Evolutionary conservation across 164 flowering plant species (phyloP), one percentile per base, ranked within the genome.

Genomic region (Kingdonia uniflora): DNA sequence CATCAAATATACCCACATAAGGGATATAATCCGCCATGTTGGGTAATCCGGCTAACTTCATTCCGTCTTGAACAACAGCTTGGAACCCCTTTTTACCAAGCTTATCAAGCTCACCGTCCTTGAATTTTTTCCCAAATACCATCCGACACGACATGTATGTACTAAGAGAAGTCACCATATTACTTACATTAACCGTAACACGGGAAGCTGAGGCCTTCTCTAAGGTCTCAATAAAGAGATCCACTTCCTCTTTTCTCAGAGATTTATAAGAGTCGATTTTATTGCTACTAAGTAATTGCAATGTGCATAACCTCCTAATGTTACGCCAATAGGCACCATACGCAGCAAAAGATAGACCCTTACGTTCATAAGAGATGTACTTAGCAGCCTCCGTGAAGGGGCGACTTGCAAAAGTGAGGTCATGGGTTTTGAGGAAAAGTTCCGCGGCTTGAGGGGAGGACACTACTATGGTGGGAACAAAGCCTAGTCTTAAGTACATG

Each of bases 101-200:
- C 64, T 70, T 67, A 24, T 68, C 73, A 11, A 73, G 44, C 0
- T 71, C 74, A 50, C 67, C 40, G 24, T 73, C 72, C 20, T 12
- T 40, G 43, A 63, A 73, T 60, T 80, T 80, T 67, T 73, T 80
- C 20, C 82, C 85, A 47, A 80, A 57, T 21, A 75, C 71, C 80
- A 75, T 75, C 50, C 19, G 7, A 16, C 71, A 76, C 13, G 71
- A 60, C 57, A 65, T 63, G 37, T 65, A 56, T 0, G 68, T 50
- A 10, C 43, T 63, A 12, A 70, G 54, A 14, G 70, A 25, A 2
- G 68, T 44, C 4, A 59, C 55, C 68, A 20, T 62, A 1, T 61
- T 52, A 16, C 62, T 65, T 14, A 74, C 42, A 48, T 70, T 59
- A 0, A 68, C 70, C 0, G 33, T 41, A 3, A 6, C 46, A 14